Conservation (phyloP, 1,284 basidiomycete genomes). For the Ustilago nuda region DNA sequence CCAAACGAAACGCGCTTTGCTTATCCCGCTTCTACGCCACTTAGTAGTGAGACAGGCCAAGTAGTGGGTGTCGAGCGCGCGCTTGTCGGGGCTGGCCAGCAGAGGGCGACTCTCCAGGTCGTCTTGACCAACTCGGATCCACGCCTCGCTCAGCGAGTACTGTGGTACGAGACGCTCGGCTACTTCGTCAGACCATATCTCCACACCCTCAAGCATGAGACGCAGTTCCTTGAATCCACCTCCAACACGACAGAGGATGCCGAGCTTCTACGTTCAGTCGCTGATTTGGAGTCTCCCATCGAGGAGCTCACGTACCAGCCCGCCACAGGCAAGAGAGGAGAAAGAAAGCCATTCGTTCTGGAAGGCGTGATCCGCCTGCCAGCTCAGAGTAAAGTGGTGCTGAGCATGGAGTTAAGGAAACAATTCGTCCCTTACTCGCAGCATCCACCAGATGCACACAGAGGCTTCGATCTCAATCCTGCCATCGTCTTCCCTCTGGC, state of each 20-base stretch:
- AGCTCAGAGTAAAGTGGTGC: constrained; percentile 73
- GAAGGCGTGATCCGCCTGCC: constrained; percentile 80
- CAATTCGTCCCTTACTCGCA: constrained; percentile 92
- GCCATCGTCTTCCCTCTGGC: constrained; percentile 70
- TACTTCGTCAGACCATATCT: constrained; percentile 91
- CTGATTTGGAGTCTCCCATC: constrained; percentile 49
- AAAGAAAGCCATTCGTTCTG: constrained; percentile 44
- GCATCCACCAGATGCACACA: constrained; percentile 92
- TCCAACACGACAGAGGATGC: constrained; percentile 11
- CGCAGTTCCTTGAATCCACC: constrained; percentile 11
- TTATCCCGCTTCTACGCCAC: constrained; percentile 69
- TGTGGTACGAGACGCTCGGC: constrained; percentile 91
- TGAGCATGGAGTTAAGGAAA: constrained; percentile 83
- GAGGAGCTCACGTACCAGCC: constrained; percentile 52
- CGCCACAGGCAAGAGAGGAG: constrained; percentile 14
- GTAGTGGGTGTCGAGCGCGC: constrained; percentile 77
- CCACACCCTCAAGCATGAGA: constrained; percentile 77
- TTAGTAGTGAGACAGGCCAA: background rate
- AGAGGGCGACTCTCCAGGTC: constrained; percentile 80
- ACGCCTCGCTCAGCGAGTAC: constrained; percentile 72
- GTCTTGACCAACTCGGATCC: constrained; percentile 77
- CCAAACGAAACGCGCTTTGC: constrained; percentile 70
- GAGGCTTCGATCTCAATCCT: constrained; percentile 90
- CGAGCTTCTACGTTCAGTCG: constrained; percentile 45
- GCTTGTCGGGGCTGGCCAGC: constrained; percentile 80